phyloP scores from a whole-genome alignment of 495 filamentous ascomycete species.

The Cairneyella variabilis region DNA sequence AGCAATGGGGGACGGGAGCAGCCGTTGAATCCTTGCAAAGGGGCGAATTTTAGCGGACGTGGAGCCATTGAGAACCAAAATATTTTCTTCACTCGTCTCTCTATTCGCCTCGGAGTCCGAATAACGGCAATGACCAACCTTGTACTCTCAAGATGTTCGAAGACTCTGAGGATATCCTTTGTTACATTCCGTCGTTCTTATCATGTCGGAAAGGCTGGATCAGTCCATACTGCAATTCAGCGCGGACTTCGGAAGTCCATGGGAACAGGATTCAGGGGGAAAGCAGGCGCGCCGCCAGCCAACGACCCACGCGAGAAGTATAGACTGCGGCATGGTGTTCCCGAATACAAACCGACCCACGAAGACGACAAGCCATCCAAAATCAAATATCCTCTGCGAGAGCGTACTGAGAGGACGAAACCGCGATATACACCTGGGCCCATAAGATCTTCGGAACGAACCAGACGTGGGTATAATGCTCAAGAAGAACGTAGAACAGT shows the following conservation, averaged over 20 bases:
- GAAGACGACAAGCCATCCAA: no score
- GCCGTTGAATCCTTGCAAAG: not conserved
- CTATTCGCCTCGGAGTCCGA: no score
- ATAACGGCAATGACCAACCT: constrained; percentile 18
- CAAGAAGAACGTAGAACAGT: no score
- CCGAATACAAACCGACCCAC: not conserved
- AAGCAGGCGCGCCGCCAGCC: not conserved
- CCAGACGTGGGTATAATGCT: no score
- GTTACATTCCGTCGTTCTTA: constrained; percentile 10
- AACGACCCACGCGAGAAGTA: constrained; percentile 16
- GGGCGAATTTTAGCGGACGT: not conserved
- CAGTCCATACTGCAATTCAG: constrained; percentile 23
- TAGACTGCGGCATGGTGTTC: constrained; percentile 5
- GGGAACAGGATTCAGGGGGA: constrained; percentile 20
- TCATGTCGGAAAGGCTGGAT: constrained; percentile 18
- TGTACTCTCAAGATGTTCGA: constrained; percentile 4
- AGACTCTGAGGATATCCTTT: not conserved
- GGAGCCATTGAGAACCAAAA: not conserved
- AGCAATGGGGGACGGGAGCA: not conserved
- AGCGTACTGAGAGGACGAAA: no score
- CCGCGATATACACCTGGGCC: no score
- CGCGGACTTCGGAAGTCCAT: constrained; percentile 23
- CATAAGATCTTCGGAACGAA: no score
- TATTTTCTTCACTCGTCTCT: no score
- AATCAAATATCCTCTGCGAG: no score